Conservation (phyloP, 441 rosid genomes). For the Adansonia madagascariensis region DNA sequence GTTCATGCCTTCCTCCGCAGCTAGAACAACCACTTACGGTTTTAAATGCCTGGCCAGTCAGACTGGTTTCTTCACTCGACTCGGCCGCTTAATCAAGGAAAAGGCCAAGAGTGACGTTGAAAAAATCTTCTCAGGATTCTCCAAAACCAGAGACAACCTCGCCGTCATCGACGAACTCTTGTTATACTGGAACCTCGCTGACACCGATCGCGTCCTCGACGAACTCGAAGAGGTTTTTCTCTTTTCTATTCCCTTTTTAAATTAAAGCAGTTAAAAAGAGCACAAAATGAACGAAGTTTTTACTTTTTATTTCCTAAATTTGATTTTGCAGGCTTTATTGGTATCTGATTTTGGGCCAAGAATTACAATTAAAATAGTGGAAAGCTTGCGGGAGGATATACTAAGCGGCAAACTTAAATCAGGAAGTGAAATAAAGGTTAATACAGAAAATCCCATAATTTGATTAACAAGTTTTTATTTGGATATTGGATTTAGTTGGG, state of each 20-base stretch:
- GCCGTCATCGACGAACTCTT: conserved; percentile 90
- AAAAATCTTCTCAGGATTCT: conserved; percentile 84
- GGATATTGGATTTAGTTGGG: conserved; percentile 11
- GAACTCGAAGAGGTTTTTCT: conserved; percentile 82
- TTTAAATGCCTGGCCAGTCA: conserved; percentile 69
- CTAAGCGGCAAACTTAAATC: conserved; percentile 81
- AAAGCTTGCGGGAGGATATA: conserved; percentile 81
- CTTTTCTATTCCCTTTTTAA: conserved; percentile 1
- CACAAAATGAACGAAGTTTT: background rate
- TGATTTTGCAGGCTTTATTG: conserved; percentile 58
- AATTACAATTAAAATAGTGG: conserved; percentile 86
- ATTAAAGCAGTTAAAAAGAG: background rate
- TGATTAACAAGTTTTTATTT: background rate
- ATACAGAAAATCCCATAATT: background rate
- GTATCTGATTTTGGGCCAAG: conserved; percentile 94
- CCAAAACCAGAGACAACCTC: conserved; percentile 88
- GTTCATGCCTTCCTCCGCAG: conserved; percentile 3
- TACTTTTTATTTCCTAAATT: background rate
- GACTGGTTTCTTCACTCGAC: conserved; percentile 87
- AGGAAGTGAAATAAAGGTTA: conserved; percentile 86
- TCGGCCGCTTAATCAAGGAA: conserved; percentile 87
- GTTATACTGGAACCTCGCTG: conserved; percentile 90
- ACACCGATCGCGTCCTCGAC: conserved; percentile 92
- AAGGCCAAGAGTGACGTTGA: conserved; percentile 93
- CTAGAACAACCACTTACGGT: conserved; percentile 30